Evolutionary conservation across 192 early-diverging fungal genomes (phyloP).

Genomic region (Phycomyces blakesleeanus): DNA sequence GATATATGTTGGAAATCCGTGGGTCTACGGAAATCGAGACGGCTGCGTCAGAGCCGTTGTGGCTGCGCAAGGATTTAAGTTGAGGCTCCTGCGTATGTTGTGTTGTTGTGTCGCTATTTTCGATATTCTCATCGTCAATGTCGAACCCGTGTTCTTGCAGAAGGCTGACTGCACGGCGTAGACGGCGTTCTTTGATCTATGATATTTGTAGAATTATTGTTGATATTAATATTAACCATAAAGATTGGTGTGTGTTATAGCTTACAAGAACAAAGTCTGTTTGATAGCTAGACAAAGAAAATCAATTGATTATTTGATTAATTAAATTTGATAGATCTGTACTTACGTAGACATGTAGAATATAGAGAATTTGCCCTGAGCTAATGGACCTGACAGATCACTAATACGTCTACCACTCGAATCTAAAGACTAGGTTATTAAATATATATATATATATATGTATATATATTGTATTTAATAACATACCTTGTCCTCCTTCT

Average conservation of each 20-base stretch:
- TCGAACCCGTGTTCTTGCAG: slow-evolving; percentile 43
- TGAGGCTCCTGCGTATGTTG: too few species aligned
- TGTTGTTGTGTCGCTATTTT: slow-evolving; percentile 15
- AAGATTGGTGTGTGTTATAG: not conserved
- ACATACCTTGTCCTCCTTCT: slow-evolving; percentile 47
- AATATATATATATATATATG: not conserved
- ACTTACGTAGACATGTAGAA: slow-evolving; percentile 64
- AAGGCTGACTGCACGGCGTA: slow-evolving; percentile 50
- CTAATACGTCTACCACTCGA: slow-evolving; percentile 51
- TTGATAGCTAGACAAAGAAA: slow-evolving; percentile 41
- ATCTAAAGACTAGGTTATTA: slow-evolving; percentile 11
- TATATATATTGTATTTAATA: not conserved
- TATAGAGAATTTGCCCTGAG: slow-evolving; percentile 60
- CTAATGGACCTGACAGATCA: slow-evolving; percentile 53
- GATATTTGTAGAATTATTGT: not conserved
- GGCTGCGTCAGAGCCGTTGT: too few species aligned
- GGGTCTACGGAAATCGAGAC: not conserved
- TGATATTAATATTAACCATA: not conserved
- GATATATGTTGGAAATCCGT: not conserved
- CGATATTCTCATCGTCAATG: slow-evolving; percentile 35
- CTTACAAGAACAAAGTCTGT: slow-evolving; percentile 68
- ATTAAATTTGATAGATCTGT: not conserved
- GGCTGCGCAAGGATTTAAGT: too few species aligned
- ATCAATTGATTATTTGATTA: not conserved
- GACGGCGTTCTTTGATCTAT: slow-evolving; percentile 57